Base-by-base conservation (phyloP, 768 basidiomycete species). In the Jaapia argillacea region DNA sequence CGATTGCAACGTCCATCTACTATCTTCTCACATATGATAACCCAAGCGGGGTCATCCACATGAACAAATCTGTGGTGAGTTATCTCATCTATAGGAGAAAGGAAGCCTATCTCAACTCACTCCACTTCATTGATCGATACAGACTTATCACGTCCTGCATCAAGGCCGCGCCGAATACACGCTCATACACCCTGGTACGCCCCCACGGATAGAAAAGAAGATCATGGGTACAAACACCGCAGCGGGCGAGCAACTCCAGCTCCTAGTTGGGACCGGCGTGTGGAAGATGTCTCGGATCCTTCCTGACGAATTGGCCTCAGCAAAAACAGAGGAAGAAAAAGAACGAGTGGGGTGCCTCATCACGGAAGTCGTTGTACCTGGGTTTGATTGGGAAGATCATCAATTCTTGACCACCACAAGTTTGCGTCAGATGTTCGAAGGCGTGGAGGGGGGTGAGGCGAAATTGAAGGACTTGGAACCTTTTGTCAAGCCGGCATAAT, bases 281-380 rank as follows among this genome's bases (percentile, higher is more conserved):
- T 77, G 73, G 69, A 84, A 79, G 48, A 82, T 68, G 54, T 70
- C 66, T 18, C 65, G 66, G 36, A 70, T 78, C 0, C 72, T 77
- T 7, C 69, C 58, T 16, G 64, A 58, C 25, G 66, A 65, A 48
- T 46, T 69, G 18, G 53, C 55, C 6, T 51, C 49, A n/a, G 63
- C 60, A 3, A 51, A 50, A 33, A 59, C 65, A 40, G 49, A 52
- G 5, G 60, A 63, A 39, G 55, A 65, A 33, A 55, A 58, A 45
- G 57, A 64, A 26, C 45, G 51, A n/a, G 59, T 60, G 0, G 69
- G 75, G 4, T 76, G 74, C 48, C 56, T 81, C 43, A 75, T 81
- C 48, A 72, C 69, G 14, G 75, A 79, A 58, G 69, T 79, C 4
- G 74, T 78, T n/a, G 68, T 75, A 7, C 75, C 76, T 1, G 74